phyloP scores from a whole-genome alignment of 2,329 filamentous ascomycete species.

The Neofusicoccum umdonicola region DNA sequence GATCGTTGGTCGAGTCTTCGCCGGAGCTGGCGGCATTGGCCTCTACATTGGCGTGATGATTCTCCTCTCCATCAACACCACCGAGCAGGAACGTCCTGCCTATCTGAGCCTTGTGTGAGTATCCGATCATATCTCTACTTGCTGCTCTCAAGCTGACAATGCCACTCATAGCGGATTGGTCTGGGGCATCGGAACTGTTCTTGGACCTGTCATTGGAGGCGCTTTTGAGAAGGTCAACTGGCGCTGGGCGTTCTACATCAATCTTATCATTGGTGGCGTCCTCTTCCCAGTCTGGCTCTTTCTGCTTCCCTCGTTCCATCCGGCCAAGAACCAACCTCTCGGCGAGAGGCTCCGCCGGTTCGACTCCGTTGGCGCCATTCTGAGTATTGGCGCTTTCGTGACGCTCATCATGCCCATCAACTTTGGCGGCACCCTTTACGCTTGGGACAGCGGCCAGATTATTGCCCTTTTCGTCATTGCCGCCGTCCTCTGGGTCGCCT shows the following conservation, averaged over 20 bases:
- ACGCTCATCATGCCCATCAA: slow-evolving; percentile 49
- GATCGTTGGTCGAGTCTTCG: slow-evolving; percentile 54
- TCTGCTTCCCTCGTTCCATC: slow-evolving; percentile 23
- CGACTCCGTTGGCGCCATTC: slow-evolving; percentile 41
- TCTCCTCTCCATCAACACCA: slow-evolving; percentile 50
- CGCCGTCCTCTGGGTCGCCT: slow-evolving; percentile 42
- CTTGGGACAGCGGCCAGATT: slow-evolving; percentile 45
- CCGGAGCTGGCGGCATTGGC: slow-evolving; percentile 52
- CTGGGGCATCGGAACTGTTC: slow-evolving; percentile 27
- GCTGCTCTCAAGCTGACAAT: too few relatives aligned
- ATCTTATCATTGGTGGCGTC: slow-evolving; percentile 23
- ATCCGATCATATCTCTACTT: too few relatives aligned
- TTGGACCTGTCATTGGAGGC: slow-evolving; percentile 33
- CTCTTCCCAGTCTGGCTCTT: slow-evolving; percentile 28
- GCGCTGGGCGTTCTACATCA: slow-evolving; percentile 49
- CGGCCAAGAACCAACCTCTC: not conserved
- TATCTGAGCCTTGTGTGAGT: slow-evolving; percentile 31
- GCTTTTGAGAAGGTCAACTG: slow-evolving; percentile 38
- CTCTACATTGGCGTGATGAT: slow-evolving; percentile 32
- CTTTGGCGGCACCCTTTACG: slow-evolving; percentile 51
- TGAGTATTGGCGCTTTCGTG: slow-evolving; percentile 45
- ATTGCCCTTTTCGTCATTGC: slow-evolving; percentile 49
- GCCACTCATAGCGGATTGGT: slow-evolving; percentile 18
- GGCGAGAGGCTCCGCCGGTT: slow-evolving; percentile 16
- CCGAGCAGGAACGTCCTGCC: slow-evolving; percentile 45